phyloP scores from a whole-genome alignment of 257 asterid genomes.

The Fraxinus excelsior region DNA sequence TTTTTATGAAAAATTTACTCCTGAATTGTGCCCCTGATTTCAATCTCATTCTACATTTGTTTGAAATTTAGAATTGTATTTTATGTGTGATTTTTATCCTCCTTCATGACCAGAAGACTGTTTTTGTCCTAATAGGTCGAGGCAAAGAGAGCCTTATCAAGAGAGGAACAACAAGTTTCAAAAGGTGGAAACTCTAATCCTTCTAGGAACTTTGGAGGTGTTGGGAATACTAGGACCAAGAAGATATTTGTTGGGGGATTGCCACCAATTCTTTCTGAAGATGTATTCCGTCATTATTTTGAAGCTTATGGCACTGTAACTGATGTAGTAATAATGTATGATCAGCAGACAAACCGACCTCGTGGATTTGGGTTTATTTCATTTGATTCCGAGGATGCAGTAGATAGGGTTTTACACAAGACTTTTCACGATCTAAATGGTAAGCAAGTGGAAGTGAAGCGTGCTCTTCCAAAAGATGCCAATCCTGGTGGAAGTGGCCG shows the following conservation, averaged over 20 bases:
- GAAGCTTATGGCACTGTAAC: constrained; percentile 76
- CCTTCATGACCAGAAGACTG: background rate
- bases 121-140: constrained; percentile 54
- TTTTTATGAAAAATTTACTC: background rate
- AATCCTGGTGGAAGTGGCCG: constrained; percentile 76
- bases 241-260: constrained; percentile 92
- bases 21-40: background rate
- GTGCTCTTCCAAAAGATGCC: constrained; percentile 89
- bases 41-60: background rate
- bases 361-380: constrained; percentile 94
- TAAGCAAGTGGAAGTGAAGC: constrained; percentile 92
- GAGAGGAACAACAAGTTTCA: constrained; percentile 89
- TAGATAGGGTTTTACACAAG: constrained; percentile 87
- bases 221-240: constrained; percentile 72
- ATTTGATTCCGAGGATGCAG: constrained; percentile 90
- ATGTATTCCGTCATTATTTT: constrained; percentile 76
- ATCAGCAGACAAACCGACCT: constrained; percentile 93
- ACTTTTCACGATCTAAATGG: constrained; percentile 80
- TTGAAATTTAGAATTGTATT: background rate
- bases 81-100: background rate
- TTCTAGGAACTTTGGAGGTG: constrained; percentile 59
- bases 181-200: constrained; percentile 60
- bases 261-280: constrained; percentile 78
- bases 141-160: constrained; percentile 88
- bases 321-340: constrained; percentile 88